Evolutionary conservation across 441 rosid genomes (phyloP), one percentile per base, ranked within the genome.

Genomic region (Populus hybrid): DNA sequence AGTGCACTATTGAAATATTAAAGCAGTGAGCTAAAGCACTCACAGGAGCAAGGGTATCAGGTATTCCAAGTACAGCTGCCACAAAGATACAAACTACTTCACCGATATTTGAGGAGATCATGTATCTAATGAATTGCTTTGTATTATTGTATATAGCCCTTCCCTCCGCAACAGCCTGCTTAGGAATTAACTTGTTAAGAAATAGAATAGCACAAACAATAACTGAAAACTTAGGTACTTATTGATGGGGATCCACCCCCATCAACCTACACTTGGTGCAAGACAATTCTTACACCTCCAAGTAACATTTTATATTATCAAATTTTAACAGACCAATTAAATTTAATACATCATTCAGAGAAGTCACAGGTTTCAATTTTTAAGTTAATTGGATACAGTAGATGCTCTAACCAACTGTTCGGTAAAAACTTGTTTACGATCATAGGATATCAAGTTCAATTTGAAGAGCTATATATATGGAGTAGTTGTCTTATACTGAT

Each of bases 11-110:
- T 36, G 28, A 63, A 34, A 68, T 57, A 69, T 61, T 65, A 11
- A 79, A 72, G 24, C 63, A 18, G 79, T 71, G 83, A 32, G 70
- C 24, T 59, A 83, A 79, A 82, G 80, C 77, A 89, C 99, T 94
- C 84, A 96, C 99, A 68, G 99, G 99, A 6, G 99, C 98, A 80
- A 96, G 89, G 75, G 98, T 94, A 85, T 94, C 99, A 57, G 99
- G 99, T 80, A 96, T 92, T 81, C 99, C 98, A 80, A 96, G 92
- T 64, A 94, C 97, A 84, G 98, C 98, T 79, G 99, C 99, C 78
- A 96, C 99, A 89, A 96, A 96, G 84, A 96, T 96, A 79, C 99
- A 96, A 84, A 96, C 98, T 40, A 96, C 98, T 91, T 96, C 99
- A 75, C 99, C 99, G 77, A 96, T 96, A 88, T 96, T 96, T 79